phyloP scores from a whole-genome alignment of 2,329 filamentous ascomycete species.

The Clonostachys rhizophaga region DNA sequence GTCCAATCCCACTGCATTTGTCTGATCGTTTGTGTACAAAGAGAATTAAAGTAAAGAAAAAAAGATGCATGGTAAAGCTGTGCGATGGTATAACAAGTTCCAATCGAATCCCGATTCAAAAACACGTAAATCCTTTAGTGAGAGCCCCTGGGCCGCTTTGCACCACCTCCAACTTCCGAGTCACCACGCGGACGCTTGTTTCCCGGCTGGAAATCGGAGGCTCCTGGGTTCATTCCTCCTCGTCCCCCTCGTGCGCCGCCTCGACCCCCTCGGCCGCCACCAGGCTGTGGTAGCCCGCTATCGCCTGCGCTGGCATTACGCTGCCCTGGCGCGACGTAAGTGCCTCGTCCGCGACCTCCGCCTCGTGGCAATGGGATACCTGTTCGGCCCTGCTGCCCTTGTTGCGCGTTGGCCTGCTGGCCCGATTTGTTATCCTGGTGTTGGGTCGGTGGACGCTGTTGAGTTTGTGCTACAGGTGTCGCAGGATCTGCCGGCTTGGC shows the following conservation, averaged over 20 bases:
- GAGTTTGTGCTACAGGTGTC: constrained; percentile 3
- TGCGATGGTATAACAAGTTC: too few species aligned
- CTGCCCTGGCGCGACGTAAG: constrained; percentile 28
- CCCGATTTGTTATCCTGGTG: neutral
- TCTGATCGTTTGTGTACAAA: too few species aligned
- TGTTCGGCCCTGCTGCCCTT: constrained; percentile 18
- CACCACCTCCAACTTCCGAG: constrained; percentile 31
- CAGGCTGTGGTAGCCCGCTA: constrained; percentile 18
- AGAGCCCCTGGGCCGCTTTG: constrained; percentile 32
- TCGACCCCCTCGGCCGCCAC: constrained; percentile 26
- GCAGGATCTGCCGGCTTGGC: constrained; percentile 3
- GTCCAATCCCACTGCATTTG: too few species aligned
- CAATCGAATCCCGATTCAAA: too few species aligned
- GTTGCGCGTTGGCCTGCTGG: constrained; percentile 10
- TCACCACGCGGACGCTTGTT: constrained; percentile 55
- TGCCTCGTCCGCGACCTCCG: constrained; percentile 29
- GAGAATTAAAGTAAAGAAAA: too few species aligned
- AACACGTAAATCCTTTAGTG: too few species aligned
- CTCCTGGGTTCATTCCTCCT: constrained; percentile 40
- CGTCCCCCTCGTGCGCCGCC: constrained; percentile 30
- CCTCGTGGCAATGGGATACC: constrained; percentile 34
- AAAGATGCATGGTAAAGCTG: too few species aligned
- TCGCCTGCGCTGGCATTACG: constrained; percentile 26
- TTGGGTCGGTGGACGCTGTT: constrained; percentile 1
- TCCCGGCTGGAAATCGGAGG: constrained; percentile 52